A percentile compares a stretch with the other conserved stretches of the same genome.
Conservation (phyloP, 352 stramenopile species). For the Phytophthora lateralis region DNA sequence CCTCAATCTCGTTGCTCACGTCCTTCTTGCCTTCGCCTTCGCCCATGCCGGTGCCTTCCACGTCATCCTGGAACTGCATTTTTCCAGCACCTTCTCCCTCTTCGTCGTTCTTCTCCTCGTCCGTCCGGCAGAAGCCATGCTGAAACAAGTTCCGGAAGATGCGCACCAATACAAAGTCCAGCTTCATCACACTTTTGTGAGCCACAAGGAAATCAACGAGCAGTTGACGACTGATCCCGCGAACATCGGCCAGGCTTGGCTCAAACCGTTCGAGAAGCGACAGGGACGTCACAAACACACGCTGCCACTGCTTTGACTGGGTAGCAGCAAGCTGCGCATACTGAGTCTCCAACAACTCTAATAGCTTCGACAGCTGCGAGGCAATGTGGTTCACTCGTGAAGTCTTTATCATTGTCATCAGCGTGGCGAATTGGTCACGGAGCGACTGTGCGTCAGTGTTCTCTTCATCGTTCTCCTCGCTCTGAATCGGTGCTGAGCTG, state of each 20-base stretch:
- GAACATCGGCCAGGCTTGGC: constrained; percentile 64
- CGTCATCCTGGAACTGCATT: constrained; percentile 97
- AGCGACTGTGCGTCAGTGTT: constrained; percentile 37
- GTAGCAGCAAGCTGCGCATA: constrained; percentile 45
- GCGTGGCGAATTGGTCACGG: constrained; percentile 51
- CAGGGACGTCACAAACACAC: constrained; percentile 50
- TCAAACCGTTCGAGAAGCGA: constrained; percentile 64
- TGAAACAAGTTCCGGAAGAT: constrained; percentile 97
- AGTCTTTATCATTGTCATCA: constrained; percentile 68
- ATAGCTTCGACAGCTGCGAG: constrained; percentile 51
- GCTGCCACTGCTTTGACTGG: constrained; percentile 32
- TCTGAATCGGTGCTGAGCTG: neutral
- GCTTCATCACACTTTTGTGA: constrained; percentile 94
- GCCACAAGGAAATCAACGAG: constrained; percentile 79
- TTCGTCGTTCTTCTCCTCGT: constrained; percentile 90
- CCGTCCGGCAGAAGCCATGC: constrained; percentile 94
- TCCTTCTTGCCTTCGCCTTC: constrained; percentile 99
- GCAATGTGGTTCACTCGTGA: constrained; percentile 76
- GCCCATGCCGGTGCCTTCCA: constrained; percentile 99
- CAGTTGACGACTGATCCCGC: constrained; percentile 80
- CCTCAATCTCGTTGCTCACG: constrained; percentile 99
- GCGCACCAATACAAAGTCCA: constrained; percentile 95
- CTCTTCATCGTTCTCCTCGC: constrained; percentile 18
- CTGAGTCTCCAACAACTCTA: constrained; percentile 57
- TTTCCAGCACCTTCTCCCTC: constrained; percentile 86